phyloP scores from a whole-genome alignment of 441 rosid species.

The Bruguiera hainesii region DNA sequence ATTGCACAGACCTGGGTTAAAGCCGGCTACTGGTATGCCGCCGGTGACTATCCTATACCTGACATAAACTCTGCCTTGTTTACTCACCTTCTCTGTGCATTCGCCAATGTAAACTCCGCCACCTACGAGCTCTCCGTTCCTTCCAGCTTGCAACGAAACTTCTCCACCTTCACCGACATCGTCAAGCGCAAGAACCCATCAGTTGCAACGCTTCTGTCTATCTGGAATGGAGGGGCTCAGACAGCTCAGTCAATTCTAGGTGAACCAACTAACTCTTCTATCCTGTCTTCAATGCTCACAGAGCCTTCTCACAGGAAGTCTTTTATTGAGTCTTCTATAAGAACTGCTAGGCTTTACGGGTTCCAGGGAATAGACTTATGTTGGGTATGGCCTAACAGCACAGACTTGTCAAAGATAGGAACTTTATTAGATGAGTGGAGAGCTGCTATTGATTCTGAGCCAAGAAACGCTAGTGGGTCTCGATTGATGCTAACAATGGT shows the following conservation, averaged over 20 bases:
- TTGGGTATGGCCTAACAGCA: conserved; percentile 31
- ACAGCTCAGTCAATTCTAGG: conserved; percentile 22
- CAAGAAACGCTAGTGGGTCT: conserved; percentile 18
- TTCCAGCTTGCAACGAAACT: conserved; percentile 1
- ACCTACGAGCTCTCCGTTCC: conserved; percentile 26
- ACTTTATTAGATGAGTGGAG: conserved; percentile 41
- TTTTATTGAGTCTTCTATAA: conserved; percentile 37
- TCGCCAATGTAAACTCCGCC: conserved; percentile 27
- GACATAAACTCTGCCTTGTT: conserved; percentile 34
- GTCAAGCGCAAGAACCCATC: conserved; percentile 37
- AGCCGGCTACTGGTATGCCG: conserved; percentile 36
- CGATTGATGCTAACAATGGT: conserved; percentile 26
- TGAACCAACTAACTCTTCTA: not conserved
- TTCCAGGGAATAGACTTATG: conserved; percentile 39
- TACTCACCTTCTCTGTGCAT: conserved; percentile 41
- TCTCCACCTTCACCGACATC: conserved; percentile 25
- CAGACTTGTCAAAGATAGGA: conserved; percentile 25
- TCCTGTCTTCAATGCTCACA: conserved; percentile 25
- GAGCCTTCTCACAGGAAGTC: conserved; percentile 25
- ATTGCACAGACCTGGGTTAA: conserved; percentile 27
- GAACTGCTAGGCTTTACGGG: conserved; percentile 33
- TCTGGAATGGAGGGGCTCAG: conserved; percentile 25
- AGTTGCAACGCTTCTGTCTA: conserved; percentile 29
- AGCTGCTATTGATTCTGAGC: conserved; percentile 32
- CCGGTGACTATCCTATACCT: conserved; percentile 14